Base-by-base conservation (phyloP, 1,139 yeast genomes). In the Eremothecium coryli region DNA sequence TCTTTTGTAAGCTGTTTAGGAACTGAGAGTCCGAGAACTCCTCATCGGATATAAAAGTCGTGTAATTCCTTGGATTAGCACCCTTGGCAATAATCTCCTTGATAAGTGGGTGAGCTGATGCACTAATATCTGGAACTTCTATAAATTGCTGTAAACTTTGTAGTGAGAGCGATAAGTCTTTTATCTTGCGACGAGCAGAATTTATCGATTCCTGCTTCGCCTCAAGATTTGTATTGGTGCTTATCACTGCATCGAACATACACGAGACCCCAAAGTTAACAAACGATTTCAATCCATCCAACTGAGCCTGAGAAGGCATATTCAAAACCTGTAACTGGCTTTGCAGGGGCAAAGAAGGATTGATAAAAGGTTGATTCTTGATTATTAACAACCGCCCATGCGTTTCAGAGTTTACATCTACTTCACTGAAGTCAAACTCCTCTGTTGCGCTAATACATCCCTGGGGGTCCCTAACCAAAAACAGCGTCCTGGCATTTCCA, bases 141-240 rank as follows among this genome's bases (percentile, higher is more conserved):
- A 80, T 71, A 29, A 73, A 67, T 42, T 78, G 82, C 43, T 80
- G 81, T 18, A 84, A 60, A 50, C 79, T 79, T 42, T 76, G 76
- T 23, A 86, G 62, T 0, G 93, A 76, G 11, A 73, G 54, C 1
- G 82, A 73, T 20, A 85, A 61, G 42, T 84, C 95, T 23, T 71
- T 70, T 38, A 86, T 69, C 49, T 77, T 82, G 52, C 73, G 76
- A 40, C 71, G 71, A 1, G 85, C 68, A 6, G 58, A 44, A 3
- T 60, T 54, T 4, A 74, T 55, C 1, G 70, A 60, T 12, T 54
- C 63, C 26, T 50, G 40, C 38, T 48, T 42, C 13, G 40, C 14
- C 39, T 41, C 22, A 30, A 40, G 37, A 9, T 51, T 32, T 4
- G 33, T 31, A 5, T 42, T 33, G 4, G 48, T 44, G 6, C 43